Evolutionary conservation across 805 yeast species (phyloP).

Genomic region (Candida rishiriensis): DNA sequence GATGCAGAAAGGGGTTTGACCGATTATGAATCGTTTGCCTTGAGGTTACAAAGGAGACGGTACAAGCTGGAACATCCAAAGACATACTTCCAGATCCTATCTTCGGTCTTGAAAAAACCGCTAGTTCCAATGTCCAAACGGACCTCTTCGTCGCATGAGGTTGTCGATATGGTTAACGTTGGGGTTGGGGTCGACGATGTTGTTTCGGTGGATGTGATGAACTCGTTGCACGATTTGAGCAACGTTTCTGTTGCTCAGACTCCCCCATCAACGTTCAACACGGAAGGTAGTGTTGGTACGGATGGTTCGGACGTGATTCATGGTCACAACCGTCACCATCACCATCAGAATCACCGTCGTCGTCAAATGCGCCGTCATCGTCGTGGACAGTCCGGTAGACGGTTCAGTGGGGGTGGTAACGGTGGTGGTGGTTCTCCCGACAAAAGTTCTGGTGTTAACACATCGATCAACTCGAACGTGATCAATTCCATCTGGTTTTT

Average conservation of each 20-base stretch:
- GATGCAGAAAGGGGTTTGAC: slow-evolving; percentile 9
- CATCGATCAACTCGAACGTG: slow-evolving; percentile 5
- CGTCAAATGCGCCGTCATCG: no score
- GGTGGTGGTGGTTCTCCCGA: no score
- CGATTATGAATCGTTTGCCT: slow-evolving; percentile 15
- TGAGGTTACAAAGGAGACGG: slow-evolving; percentile 11
- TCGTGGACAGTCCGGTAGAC: no score
- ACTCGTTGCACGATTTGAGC: slow-evolving; percentile 21
- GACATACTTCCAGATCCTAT: slow-evolving; percentile 16
- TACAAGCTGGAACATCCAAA: slow-evolving; percentile 12
- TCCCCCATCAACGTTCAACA: slow-evolving; percentile 11
- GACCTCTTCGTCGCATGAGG: slow-evolving; percentile 10
- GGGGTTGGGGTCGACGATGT: slow-evolving; percentile 21
- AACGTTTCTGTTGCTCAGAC: slow-evolving; percentile 20
- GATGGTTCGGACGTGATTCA: not conserved
- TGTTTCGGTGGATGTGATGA: slow-evolving; percentile 23
- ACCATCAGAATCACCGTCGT: slow-evolving; percentile 1
- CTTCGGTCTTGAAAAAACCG: slow-evolving; percentile 6
- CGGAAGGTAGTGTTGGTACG: not conserved
- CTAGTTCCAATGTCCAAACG: slow-evolving; percentile 5
- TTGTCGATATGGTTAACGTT: slow-evolving; percentile 14
- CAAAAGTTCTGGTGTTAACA: slow-evolving; percentile 1
- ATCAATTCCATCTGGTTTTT: slow-evolving; percentile 23
- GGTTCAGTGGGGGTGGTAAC: no score
- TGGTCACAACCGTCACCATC: slow-evolving; percentile 8